Evolutionary conservation across 2,329 filamentous ascomycete species (phyloP).

Genomic region (Talaromyces sp.): DNA sequence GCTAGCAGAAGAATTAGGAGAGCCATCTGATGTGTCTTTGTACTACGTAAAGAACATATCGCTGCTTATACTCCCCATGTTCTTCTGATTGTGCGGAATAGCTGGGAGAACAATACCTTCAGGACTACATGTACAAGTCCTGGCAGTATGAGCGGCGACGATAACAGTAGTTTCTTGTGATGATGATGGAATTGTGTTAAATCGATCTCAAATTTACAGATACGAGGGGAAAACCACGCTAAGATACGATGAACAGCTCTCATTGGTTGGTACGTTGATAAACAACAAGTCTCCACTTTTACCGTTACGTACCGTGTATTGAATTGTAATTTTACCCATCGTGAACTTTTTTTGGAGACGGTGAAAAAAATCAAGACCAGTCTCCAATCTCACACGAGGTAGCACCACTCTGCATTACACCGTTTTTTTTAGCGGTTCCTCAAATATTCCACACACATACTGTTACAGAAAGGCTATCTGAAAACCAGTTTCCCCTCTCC

Average conservation of each 20-base stretch:
- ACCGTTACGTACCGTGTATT: neutral
- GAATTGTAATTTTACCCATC: neutral
- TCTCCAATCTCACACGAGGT: neutral
- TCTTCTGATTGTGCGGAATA: neutral
- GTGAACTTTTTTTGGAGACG: slow-evolving; percentile 5
- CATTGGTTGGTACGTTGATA: neutral
- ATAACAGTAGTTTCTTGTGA: neutral
- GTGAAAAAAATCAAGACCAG: neutral
- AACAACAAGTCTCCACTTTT: neutral
- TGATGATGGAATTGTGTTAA: neutral
- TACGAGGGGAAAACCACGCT: neutral
- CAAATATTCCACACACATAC: neutral
- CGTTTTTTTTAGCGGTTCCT: neutral
- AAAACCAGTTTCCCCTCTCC: neutral
- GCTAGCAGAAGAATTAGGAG: too few relatives aligned
- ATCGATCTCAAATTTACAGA: neutral
- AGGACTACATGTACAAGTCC: neutral
- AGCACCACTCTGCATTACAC: neutral
- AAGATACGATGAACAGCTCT: neutral
- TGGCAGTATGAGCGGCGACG: neutral
- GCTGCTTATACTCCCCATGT: neutral
- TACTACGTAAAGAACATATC: neutral
- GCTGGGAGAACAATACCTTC: neutral
- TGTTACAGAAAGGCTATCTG: neutral
- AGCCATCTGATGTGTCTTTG: neutral